Percentiles rank a stretch among this genome's conserved stretches.
These are phyloP conservation scores for Auxenochlorella pyrenoidosa DNA, from an alignment of 139 green algal genomes.

Conservation along the genomic window DNA sequence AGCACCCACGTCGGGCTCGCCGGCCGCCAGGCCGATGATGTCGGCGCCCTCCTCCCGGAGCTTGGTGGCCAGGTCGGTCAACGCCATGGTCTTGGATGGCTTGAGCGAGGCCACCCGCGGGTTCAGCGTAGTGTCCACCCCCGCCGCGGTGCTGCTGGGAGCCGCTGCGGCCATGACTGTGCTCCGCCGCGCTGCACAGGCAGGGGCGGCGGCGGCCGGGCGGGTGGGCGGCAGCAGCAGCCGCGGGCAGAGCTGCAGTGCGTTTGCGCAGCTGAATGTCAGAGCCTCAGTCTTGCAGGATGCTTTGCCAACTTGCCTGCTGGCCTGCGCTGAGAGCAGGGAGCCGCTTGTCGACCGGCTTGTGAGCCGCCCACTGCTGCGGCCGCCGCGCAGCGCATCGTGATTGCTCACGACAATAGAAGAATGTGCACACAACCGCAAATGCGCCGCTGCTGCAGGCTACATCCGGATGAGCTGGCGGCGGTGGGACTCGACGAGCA, in stretches of 20 bases:
- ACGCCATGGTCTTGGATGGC: conserved; percentile 93
- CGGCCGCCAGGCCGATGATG: conserved; percentile 92
- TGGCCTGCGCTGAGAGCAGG: background rate
- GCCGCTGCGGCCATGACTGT: conserved; percentile 13
- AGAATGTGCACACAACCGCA: too few species aligned
- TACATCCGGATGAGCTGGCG: too few species aligned
- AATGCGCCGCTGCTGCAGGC: too few species aligned
- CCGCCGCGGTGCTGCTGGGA: background rate
- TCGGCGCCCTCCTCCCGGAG: conserved; percentile 84
- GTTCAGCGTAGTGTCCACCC: conserved; percentile 67
- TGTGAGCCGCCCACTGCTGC: background rate
- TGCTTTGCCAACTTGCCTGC: background rate
- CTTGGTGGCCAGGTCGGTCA: conserved; percentile 88
- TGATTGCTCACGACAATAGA: background rate
- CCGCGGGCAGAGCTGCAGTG: background rate
- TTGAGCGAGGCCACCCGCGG: conserved; percentile 78
- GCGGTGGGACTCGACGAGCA: too few species aligned
- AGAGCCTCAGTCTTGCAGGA: background rate
- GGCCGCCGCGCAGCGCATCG: background rate
- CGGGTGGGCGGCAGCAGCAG: background rate
- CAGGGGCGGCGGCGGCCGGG: background rate
- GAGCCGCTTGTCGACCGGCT: background rate
- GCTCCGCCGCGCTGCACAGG: background rate
- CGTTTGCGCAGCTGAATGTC: background rate
- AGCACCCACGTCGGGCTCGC: conserved; percentile 84